Base-by-base conservation (phyloP, 306 rosid genomes). In the Dalbergia oliveri region DNA sequence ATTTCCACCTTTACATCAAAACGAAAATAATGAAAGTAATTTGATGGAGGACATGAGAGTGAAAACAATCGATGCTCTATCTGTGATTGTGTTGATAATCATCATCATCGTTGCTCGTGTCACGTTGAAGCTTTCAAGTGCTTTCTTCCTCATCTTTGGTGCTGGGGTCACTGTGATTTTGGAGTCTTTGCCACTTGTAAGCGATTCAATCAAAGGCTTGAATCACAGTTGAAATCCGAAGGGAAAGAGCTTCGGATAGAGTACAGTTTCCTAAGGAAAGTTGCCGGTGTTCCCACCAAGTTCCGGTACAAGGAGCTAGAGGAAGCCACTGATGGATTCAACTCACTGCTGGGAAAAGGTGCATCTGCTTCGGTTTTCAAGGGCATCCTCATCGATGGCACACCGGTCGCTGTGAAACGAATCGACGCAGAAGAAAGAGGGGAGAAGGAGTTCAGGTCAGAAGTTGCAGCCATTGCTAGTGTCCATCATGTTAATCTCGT, bases 401-500 rank as follows among this genome's bases (percentile, higher is more conserved):
- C 98, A 21, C 70, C 88, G 0, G 94, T 95, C 11, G 99, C 99
- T 0, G 98, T 93, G 65, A 95, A 95, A 68, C 47, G 88, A 83
- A 87, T 93, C 60, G 68, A 74, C 8, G 89, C 86, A 6, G 94
- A 91, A 5, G 91, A 86, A 18, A 82, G 86, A 23, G 90, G 98
- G n/a, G 98, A 95, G 4, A 91, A 76, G 61, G 98, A 91, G 57
- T 93, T 95, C 78, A 84, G 85, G 78, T 87, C 99, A 10, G 99
- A 95, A 78, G 98, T 95, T 23, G 87, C 99, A 13, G 99, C 97
- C 63, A 95, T 95, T 35, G 98, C 97, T 0, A 90, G 96, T 35
- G 92, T 90, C 8, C 99, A 95, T 6, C 99, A 95, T 56, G 86
- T 91, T 1, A 91, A 93, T 69, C 97, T 95, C 4, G 93, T 95